These are phyloP conservation scores for Cutaneotrichosporon arboriforme DNA, from an alignment of 1,284 basidiomycete genomes.

Conservation along the genomic window DNA sequence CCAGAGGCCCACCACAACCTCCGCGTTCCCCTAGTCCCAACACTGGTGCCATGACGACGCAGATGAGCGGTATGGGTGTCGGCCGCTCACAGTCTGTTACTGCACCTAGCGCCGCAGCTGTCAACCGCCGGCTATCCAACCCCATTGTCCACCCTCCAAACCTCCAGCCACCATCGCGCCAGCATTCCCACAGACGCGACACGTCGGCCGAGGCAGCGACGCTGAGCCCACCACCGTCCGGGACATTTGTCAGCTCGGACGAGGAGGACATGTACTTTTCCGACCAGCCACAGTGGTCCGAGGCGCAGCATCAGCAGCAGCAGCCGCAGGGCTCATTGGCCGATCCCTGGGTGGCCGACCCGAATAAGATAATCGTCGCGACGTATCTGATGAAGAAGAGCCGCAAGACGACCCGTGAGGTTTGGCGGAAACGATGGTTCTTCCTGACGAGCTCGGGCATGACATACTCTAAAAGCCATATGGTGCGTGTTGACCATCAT, in stretches of 20 bases:
- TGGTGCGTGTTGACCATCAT: slow-evolving; percentile 54
- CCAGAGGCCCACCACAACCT: background rate
- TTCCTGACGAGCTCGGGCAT: slow-evolving; percentile 73
- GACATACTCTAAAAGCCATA: slow-evolving; percentile 78
- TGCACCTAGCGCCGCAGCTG: slow-evolving; percentile 7
- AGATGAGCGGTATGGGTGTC: slow-evolving; percentile 5
- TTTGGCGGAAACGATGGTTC: slow-evolving; percentile 95
- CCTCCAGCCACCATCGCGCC: background rate
- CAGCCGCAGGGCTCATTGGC: background rate
- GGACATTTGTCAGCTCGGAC: slow-evolving; percentile 23
- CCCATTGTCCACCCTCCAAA: slow-evolving; percentile 1
- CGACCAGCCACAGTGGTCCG: slow-evolving; percentile 23
- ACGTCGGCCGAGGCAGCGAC: background rate
- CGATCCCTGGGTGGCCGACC: slow-evolving; percentile 46
- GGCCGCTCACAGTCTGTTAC: slow-evolving; percentile 2
- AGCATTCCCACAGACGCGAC: background rate
- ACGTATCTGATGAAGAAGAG: slow-evolving; percentile 87
- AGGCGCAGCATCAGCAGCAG: background rate
- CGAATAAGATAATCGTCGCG: slow-evolving; percentile 69
- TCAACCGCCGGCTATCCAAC: slow-evolving; percentile 12
- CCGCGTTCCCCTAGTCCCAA: background rate
- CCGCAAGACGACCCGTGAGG: slow-evolving; percentile 82
- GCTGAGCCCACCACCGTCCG: slow-evolving; percentile 8
- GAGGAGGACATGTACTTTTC: slow-evolving; percentile 34
- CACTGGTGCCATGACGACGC: background rate